These are phyloP conservation scores for Xylariaceae sp. DNA, from an alignment of 2,329 filamentous ascomycete genomes.

Conservation along the genomic window DNA sequence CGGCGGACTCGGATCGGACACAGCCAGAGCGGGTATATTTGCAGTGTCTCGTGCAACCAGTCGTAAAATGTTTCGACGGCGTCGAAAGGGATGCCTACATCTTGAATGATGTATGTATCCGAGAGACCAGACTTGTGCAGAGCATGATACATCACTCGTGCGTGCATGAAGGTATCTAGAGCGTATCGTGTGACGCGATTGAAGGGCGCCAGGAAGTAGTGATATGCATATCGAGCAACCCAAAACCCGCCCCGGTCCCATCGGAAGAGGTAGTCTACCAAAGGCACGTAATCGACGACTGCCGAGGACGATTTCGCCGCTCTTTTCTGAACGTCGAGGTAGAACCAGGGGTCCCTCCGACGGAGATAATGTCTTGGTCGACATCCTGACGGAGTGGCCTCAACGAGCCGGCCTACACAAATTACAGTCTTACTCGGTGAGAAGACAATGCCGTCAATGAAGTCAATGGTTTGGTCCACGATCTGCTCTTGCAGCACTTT, in stretches of 20 bases:
- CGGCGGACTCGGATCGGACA: slow-evolving; percentile 46
- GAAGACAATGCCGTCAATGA: slow-evolving; percentile 65
- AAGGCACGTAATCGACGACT: slow-evolving; percentile 50
- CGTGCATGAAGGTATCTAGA: slow-evolving; percentile 58
- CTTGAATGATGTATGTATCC: slow-evolving; percentile 59
- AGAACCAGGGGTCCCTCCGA: slow-evolving; percentile 65
- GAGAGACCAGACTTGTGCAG: slow-evolving; percentile 56
- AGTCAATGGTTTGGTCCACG: slow-evolving; percentile 46
- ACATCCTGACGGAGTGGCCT: slow-evolving; percentile 37
- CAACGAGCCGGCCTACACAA: slow-evolving; percentile 53
- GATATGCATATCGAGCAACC: slow-evolving; percentile 57
- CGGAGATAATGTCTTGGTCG: slow-evolving; percentile 47
- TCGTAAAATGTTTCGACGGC: slow-evolving; percentile 39
- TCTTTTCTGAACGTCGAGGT: slow-evolving; percentile 55
- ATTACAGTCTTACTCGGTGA: slow-evolving; percentile 50
- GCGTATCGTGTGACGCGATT: slow-evolving; percentile 56
- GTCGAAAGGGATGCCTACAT: slow-evolving; percentile 49
- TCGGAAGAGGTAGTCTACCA: slow-evolving; percentile 64
- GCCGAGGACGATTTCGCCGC: slow-evolving; percentile 27
- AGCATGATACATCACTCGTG: slow-evolving; percentile 60
- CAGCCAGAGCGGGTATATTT: slow-evolving; percentile 52
- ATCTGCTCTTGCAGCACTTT: slow-evolving; percentile 42
- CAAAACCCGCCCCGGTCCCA: slow-evolving; percentile 67
- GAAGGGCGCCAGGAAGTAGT: slow-evolving; percentile 60
- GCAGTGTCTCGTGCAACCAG: slow-evolving; percentile 42